Evolutionary conservation across 768 basidiomycete genomes (phyloP).

Genomic region (Serendipita sp.): DNA sequence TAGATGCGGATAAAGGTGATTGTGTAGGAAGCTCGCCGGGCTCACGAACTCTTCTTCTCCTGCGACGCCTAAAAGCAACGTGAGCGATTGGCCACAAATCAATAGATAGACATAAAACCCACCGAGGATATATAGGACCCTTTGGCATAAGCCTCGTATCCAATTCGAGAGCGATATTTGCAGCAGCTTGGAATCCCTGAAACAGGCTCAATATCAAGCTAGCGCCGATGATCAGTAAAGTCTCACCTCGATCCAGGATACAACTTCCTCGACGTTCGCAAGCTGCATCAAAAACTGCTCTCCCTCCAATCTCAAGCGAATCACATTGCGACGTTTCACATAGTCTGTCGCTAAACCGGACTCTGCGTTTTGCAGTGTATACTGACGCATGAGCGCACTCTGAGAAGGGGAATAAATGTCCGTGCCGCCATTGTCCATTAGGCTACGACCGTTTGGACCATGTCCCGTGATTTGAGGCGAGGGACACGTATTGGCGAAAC

Average conservation of each 20-base stretch:
- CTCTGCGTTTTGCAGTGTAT: slow-evolving; percentile 81
- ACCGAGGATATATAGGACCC: slow-evolving; percentile 76
- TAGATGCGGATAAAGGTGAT: not conserved
- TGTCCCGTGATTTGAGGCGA: not conserved
- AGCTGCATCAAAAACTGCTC: slow-evolving; percentile 96
- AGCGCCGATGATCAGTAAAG: not conserved
- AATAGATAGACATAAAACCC: no score
- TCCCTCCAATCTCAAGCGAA: slow-evolving; percentile 79
- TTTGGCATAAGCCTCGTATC: slow-evolving; percentile 87
- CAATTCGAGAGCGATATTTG: slow-evolving; percentile 82
- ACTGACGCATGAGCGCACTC: slow-evolving; percentile 39
- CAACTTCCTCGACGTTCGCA: slow-evolving; percentile 64
- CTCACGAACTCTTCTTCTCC: not conserved
- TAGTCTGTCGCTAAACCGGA: slow-evolving; percentile 94
- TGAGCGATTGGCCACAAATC: no score
- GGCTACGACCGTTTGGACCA: not conserved
- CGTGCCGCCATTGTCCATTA: slow-evolving; percentile 1
- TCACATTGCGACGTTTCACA: slow-evolving; percentile 82
- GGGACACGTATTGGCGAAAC: not conserved
- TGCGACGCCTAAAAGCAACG: not conserved
- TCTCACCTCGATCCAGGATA: slow-evolving; percentile 89
- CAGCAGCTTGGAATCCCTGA: slow-evolving; percentile 78
- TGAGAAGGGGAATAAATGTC: slow-evolving; percentile 1
- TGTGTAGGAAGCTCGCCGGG: not conserved
- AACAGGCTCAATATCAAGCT: not conserved